These are phyloP conservation scores for Phytopythium chamaehyphon DNA, from an alignment of 352 stramenopile species.

Conservation along the genomic window DNA sequence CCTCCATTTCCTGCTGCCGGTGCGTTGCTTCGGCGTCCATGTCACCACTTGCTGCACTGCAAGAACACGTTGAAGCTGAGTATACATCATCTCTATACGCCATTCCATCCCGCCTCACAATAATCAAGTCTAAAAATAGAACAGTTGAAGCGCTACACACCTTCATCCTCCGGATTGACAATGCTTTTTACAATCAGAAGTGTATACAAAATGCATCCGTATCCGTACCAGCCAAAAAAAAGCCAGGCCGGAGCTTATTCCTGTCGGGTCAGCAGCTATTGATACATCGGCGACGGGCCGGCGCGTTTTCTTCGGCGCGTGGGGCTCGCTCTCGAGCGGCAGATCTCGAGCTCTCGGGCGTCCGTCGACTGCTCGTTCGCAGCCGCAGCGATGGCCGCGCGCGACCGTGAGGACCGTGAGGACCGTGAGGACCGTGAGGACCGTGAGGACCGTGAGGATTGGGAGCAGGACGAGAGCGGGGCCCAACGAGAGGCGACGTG, in stretches of 20 bases:
- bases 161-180: background rate
- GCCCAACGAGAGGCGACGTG: too few species aligned
- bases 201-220: background rate
- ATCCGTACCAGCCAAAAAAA: too few species aligned
- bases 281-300: too few species aligned
- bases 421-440: background rate
- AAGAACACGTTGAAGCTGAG: constrained; percentile 4
- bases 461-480: constrained; percentile 2
- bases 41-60: background rate
- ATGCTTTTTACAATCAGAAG: background rate
- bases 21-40: background rate
- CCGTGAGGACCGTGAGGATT: background rate
- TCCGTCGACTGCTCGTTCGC: too few species aligned
- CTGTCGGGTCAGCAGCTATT: too few species aligned
- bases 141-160: constrained; percentile 3
- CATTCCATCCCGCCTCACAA: background rate
- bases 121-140: constrained; percentile 4
- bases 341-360: too few species aligned
- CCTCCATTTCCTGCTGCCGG: background rate
- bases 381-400: too few species aligned
- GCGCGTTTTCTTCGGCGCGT: constrained; percentile 9
- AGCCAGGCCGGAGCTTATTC: too few species aligned
- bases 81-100: background rate
- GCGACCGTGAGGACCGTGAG: background rate
- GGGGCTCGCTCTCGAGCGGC: constrained; percentile 2